These are phyloP conservation scores for Rusavskia elegans DNA, from an alignment of 495 filamentous ascomycete species.

Conservation along the genomic window DNA sequence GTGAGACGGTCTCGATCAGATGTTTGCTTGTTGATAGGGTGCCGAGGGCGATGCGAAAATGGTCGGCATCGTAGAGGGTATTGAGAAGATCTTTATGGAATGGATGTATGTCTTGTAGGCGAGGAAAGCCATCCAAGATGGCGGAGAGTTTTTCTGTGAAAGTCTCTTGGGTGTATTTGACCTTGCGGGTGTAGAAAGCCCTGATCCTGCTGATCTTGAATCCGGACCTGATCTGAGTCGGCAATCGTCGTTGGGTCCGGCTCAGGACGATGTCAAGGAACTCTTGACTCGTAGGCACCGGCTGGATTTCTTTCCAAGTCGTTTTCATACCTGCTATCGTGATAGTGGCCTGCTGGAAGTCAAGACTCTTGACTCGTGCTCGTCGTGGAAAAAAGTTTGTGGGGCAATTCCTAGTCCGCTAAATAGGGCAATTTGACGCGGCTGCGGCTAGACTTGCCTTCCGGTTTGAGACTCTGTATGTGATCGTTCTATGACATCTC, in stretches of 20 bases:
- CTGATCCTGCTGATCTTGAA: slow-evolving; percentile 95
- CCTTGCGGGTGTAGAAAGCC: slow-evolving; percentile 93
- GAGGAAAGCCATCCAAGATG: slow-evolving; percentile 84
- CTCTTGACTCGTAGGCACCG: slow-evolving; percentile 86
- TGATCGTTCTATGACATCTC: too few relatives aligned
- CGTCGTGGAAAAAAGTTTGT: slow-evolving; percentile 44
- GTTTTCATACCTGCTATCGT: slow-evolving; percentile 40
- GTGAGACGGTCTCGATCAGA: slow-evolving; percentile 84
- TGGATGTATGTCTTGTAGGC: slow-evolving; percentile 90
- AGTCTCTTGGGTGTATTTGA: slow-evolving; percentile 97
- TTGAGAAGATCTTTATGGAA: slow-evolving; percentile 85
- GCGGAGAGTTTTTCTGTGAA: slow-evolving; percentile 83
- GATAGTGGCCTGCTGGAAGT: not conserved
- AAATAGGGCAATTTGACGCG: not conserved
- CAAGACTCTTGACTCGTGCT: too few relatives aligned
- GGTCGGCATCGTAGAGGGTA: slow-evolving; percentile 89
- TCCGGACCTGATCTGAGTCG: slow-evolving; percentile 87
- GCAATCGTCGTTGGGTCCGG: slow-evolving; percentile 82
- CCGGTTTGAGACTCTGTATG: too few relatives aligned
- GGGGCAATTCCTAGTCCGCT: slow-evolving; percentile 45
- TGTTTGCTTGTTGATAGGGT: slow-evolving; percentile 93
- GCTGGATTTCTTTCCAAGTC: slow-evolving; percentile 67
- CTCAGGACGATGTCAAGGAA: slow-evolving; percentile 95
- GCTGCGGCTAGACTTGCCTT: slow-evolving; percentile 3
- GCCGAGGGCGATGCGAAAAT: slow-evolving; percentile 91